Percentiles rank a stretch among this genome's conserved stretches.
Conservation (phyloP, 2,329 filamentous ascomycete species). For the Shiraia sp. region DNA sequence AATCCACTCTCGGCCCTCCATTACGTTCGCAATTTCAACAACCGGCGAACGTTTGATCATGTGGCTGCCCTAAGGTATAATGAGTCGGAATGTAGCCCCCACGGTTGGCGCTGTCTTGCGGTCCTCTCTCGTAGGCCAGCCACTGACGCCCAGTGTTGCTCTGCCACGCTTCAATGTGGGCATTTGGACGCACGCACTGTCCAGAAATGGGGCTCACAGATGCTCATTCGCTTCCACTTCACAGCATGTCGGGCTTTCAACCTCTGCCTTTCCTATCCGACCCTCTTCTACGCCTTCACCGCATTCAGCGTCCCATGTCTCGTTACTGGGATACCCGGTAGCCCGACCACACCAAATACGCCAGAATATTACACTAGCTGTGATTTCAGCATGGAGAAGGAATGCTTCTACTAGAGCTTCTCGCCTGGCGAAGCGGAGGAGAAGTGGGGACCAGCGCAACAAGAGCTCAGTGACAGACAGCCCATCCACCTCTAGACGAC, state of each 20-base stretch:
- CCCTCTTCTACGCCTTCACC: conserved; percentile 11
- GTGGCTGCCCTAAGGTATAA: conserved; percentile 41
- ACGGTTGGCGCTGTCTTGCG: conserved; percentile 40
- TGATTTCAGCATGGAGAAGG: conserved; percentile 35
- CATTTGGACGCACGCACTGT: conserved; percentile 12
- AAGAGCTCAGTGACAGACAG: conserved; percentile 44
- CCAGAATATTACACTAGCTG: conserved; percentile 28
- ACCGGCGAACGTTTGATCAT: conserved; percentile 31
- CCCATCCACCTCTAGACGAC: conserved; percentile 24
- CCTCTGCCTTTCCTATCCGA: conserved; percentile 7
- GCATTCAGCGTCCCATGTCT: conserved; percentile 13
- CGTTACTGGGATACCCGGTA: conserved; percentile 10
- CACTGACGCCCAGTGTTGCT: conserved; percentile 17
- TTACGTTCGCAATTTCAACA: conserved; percentile 4
- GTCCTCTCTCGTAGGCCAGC: conserved; percentile 35
- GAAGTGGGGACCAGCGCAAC: conserved; percentile 31
- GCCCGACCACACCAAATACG: conserved; percentile 10
- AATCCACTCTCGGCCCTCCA: conserved; percentile 1
- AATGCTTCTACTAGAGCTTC: conserved; percentile 29
- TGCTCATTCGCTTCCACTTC: conserved; percentile 15
- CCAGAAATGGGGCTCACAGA: conserved; percentile 4
- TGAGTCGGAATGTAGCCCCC: conserved; percentile 51
- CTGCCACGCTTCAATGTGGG: conserved; percentile 17
- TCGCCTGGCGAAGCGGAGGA: conserved; percentile 14
- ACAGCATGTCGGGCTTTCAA: conserved; percentile 2